These are phyloP conservation scores for Fragaria iinumae DNA, from an alignment of 306 rosid genomes.

Conservation along the genomic window DNA sequence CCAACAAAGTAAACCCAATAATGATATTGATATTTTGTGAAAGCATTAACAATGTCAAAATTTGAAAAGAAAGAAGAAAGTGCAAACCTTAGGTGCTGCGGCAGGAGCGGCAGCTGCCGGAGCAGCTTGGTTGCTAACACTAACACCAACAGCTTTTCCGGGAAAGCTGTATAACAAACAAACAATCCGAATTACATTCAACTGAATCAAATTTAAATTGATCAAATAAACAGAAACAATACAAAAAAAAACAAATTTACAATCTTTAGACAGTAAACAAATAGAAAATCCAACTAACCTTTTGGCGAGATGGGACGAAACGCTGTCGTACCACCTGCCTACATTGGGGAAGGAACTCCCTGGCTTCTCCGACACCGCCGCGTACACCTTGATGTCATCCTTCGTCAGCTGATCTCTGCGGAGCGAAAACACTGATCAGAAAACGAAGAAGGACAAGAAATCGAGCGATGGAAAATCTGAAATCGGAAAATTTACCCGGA, in stretches of 20 bases:
- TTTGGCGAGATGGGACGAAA: conserved; percentile 56
- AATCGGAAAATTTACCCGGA: conserved; percentile 47
- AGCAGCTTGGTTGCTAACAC: conserved; percentile 41
- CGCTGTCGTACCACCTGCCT: conserved; percentile 61
- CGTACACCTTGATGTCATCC: conserved; percentile 79
- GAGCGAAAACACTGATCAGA: neutral
- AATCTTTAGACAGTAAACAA: neutral
- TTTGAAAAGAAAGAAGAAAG: neutral
- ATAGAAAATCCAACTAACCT: conserved; percentile 39
- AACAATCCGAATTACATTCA: neutral
- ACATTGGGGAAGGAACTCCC: conserved; percentile 48
- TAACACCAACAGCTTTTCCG: conserved; percentile 69
- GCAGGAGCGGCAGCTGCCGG: conserved; percentile 48
- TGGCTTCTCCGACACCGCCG: conserved; percentile 58
- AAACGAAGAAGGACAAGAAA: neutral
- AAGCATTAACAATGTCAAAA: neutral
- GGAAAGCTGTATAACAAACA: conserved; percentile 54
- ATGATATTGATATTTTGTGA: too few species aligned
- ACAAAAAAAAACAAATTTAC: neutral
- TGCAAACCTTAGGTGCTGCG: conserved; percentile 23
- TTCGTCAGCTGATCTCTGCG: conserved; percentile 60
- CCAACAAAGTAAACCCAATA: neutral
- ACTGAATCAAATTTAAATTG: neutral
- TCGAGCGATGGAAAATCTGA: neutral
- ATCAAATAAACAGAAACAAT: neutral